Conservation (phyloP, 1,284 basidiomycete genomes). For the Schizophyllum amplum region DNA sequence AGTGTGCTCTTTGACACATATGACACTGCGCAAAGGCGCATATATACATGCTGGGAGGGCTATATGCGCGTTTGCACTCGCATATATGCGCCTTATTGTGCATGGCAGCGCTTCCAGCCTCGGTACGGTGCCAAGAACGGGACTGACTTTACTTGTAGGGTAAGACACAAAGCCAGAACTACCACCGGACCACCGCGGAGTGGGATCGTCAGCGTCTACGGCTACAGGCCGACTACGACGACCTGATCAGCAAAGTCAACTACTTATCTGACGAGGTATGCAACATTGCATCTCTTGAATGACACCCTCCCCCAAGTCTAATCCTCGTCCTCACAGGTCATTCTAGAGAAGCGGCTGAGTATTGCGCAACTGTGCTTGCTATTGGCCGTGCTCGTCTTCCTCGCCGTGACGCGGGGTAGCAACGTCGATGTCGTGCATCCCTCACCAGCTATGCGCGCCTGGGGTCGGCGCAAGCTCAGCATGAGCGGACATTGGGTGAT, state of each 20-base stretch:
- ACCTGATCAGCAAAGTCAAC: conserved; percentile 59
- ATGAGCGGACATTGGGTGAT: conserved; percentile 12
- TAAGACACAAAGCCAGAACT: conserved; percentile 56
- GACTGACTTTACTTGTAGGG: too few relatives aligned
- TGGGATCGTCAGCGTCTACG: conserved; percentile 64
- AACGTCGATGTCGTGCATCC: neutral
- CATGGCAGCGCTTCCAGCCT: too few relatives aligned
- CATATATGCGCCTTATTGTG: too few relatives aligned
- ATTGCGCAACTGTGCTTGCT: conserved; percentile 78
- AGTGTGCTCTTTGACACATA: too few relatives aligned
- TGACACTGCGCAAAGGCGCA: too few relatives aligned
- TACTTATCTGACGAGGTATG: conserved; percentile 68
- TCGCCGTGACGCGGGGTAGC: conserved; percentile 77
- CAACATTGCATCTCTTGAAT: neutral
- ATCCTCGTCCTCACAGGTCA: conserved; percentile 46
- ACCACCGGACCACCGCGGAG: conserved; percentile 58
- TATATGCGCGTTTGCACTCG: too few relatives aligned
- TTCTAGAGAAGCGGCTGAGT: conserved; percentile 77
- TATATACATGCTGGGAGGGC: too few relatives aligned
- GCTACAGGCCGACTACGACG: conserved; percentile 62
- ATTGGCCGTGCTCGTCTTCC: conserved; percentile 73
- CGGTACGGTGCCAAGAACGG: too few relatives aligned
- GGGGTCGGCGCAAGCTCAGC: conserved; percentile 16
- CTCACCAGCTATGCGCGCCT: conserved; percentile 9
- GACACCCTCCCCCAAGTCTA: neutral